Percentiles rank a stretch among this genome's conserved stretches.
Evolutionary conservation across 495 filamentous ascomycete species (phyloP).

Genomic region (Coniosporium apollinis): DNA sequence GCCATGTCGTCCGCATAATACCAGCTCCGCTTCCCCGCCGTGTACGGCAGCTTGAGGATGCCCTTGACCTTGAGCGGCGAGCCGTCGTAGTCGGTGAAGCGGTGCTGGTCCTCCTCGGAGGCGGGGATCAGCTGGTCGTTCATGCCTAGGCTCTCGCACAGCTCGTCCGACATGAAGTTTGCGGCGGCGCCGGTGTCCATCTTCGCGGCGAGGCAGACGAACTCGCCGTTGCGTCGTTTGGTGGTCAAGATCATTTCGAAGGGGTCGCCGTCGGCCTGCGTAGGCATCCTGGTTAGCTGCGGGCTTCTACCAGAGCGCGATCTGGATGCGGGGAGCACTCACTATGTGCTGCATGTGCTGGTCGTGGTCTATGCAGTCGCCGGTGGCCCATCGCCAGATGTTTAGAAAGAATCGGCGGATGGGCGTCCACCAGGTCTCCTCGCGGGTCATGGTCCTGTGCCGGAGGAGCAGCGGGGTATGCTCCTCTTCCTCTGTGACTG

Average conservation of each 20-base stretch:
- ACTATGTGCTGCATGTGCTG: background rate
- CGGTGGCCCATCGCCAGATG: background rate
- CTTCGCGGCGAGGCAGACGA: background rate
- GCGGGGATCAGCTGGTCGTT: background rate
- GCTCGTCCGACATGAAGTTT: slow-evolving; percentile 1
- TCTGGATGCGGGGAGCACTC: background rate
- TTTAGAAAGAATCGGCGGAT: no score
- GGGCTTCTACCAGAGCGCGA: background rate
- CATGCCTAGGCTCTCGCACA: background rate
- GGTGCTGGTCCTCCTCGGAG: background rate
- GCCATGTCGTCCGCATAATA: no score
- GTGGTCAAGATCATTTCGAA: background rate
- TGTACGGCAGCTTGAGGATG: background rate
- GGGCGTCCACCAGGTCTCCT: no score
- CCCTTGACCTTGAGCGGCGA: background rate
- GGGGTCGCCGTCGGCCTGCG: background rate
- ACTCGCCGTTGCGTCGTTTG: background rate
- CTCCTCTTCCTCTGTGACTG: no score
- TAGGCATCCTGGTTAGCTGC: background rate
- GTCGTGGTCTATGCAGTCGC: background rate
- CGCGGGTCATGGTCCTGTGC: no score
- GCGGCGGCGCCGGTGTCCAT: slow-evolving; percentile 4
- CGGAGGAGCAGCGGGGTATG: no score
- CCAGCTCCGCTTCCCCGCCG: no score
- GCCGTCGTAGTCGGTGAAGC: background rate